A percentile compares a stretch with the other conserved stretches of the same genome.
These are phyloP conservation scores for Penicillium sp. DNA, from an alignment of 2,329 filamentous ascomycete species.

Conservation along the genomic window DNA sequence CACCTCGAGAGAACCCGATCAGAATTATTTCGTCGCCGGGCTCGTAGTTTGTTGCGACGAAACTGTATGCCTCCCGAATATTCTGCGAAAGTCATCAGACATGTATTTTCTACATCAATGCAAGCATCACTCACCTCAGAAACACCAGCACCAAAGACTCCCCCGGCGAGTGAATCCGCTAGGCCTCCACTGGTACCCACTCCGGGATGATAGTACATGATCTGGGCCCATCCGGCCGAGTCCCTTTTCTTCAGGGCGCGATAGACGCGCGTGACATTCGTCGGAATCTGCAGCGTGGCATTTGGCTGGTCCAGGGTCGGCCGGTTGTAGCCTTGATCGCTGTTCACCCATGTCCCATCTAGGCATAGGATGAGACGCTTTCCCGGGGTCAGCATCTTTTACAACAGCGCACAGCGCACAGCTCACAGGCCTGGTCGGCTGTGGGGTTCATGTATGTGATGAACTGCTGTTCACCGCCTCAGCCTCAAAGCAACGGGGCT, in stretches of 20 bases:
- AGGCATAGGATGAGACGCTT: constrained; percentile 19
- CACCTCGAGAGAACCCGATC: constrained; percentile 38
- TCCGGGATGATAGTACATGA: constrained; percentile 19
- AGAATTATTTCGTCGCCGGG: constrained; percentile 39
- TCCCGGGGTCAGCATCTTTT: constrained; percentile 9
- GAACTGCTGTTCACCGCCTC: background rate
- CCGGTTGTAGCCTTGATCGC: constrained; percentile 17
- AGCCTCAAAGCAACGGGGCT: background rate
- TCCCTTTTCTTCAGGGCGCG: constrained; percentile 14
- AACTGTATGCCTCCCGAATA: constrained; percentile 22
- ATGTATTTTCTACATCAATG: background rate
- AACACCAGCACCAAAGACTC: constrained; percentile 17
- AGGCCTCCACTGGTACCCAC: constrained; percentile 16
- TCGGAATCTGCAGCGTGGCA: constrained; percentile 13
- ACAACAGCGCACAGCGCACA: background rate
- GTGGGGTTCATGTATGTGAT: background rate
- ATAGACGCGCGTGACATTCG: constrained; percentile 20
- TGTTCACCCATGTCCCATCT: constrained; percentile 22
- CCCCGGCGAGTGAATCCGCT: constrained; percentile 14
- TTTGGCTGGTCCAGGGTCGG: constrained; percentile 14
- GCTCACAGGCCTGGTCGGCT: background rate
- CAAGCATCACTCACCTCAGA: constrained; percentile 11
- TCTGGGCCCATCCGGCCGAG: constrained; percentile 11
- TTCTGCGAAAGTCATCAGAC: constrained; percentile 5
- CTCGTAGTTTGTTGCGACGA: constrained; percentile 35